Conservation (phyloP, 2,329 filamentous ascomycete genomes). For the Tolypocladium guangdongense region DNA sequence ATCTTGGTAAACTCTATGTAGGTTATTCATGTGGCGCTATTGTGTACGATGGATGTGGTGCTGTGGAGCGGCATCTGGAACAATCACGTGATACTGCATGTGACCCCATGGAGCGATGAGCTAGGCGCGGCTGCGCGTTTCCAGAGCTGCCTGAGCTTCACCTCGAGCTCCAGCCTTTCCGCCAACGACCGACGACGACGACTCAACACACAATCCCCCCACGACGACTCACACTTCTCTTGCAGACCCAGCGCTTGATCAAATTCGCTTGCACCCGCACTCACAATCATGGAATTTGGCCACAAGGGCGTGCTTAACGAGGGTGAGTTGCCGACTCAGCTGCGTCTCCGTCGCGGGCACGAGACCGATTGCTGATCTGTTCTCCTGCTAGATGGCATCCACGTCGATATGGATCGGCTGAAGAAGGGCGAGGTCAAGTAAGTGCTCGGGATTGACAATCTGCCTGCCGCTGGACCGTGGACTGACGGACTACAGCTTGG, state of each 20-base stretch:
- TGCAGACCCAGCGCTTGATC: neutral
- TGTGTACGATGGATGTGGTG: neutral
- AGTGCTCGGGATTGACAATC: conserved; percentile 20
- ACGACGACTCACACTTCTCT: neutral
- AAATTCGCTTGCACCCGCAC: neutral
- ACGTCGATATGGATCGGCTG: conserved; percentile 95
- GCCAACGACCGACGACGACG: conserved; percentile 12
- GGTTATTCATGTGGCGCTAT: neutral
- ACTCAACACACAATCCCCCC: conserved; percentile 8
- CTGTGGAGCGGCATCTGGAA: neutral
- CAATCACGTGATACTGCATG: conserved; percentile 4
- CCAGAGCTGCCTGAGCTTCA: conserved; percentile 35
- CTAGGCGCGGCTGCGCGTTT: conserved; percentile 28
- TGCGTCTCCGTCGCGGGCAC: neutral
- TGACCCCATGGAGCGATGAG: neutral
- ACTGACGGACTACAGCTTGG: conserved; percentile 53
- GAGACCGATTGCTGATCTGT: conserved; percentile 9
- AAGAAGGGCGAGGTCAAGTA: conserved; percentile 99
- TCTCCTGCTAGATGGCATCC: conserved; percentile 73
- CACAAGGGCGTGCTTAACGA: conserved; percentile 52
- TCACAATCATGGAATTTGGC: conserved; percentile 49
- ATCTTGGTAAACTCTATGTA: neutral
- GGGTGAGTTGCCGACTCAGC: conserved; percentile 31
- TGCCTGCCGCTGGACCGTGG: neutral
- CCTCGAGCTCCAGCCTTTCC: conserved; percentile 24